Evolutionary conservation across 805 yeast genomes (phyloP).

Genomic region (Wickerhamomyces subpelliculosus): DNA sequence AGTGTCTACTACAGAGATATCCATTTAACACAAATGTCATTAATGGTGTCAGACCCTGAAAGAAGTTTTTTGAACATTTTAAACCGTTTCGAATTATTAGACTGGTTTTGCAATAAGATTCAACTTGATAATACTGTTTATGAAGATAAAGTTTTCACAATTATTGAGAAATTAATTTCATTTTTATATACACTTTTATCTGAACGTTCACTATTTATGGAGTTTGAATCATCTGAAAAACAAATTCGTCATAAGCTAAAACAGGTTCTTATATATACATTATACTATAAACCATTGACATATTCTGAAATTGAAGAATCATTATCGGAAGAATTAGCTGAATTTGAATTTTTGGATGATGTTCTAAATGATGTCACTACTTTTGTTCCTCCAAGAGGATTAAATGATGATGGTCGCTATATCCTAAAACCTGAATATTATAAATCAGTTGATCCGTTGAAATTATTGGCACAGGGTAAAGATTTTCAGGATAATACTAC

Average conservation of each 20-base stretch:
- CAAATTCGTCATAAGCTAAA: conserved; percentile 25
- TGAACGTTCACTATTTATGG: conserved; percentile 58
- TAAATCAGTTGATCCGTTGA: conserved; percentile 51
- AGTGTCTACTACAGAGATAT: conserved; percentile 69
- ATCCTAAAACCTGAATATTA: conserved; percentile 42
- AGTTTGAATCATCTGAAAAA: conserved; percentile 26
- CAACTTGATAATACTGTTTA: conserved; percentile 35
- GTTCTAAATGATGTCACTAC: conserved; percentile 53
- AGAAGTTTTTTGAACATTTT: conserved; percentile 48
- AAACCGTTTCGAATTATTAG: conserved; percentile 54
- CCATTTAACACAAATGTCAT: conserved; percentile 55
- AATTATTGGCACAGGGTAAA: conserved; percentile 34
- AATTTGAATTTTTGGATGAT: conserved; percentile 48
- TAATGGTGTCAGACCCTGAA: conserved; percentile 44
- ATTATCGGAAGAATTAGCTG: conserved; percentile 29
- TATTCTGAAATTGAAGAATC: conserved; percentile 42
- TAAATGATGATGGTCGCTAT: conserved; percentile 63
- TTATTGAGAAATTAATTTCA: conserved; percentile 75
- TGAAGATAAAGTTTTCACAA: conserved; percentile 41
- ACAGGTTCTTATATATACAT: conserved; percentile 39
- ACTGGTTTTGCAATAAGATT: conserved; percentile 38
- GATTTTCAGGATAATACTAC: conserved; percentile 48
- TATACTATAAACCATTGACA: conserved; percentile 46
- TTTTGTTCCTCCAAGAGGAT: conserved; percentile 59
- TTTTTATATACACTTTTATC: conserved; percentile 63